Evolutionary conservation across 768 basidiomycete genomes (phyloP).

Genomic region (Lactifluus subvellereus): DNA sequence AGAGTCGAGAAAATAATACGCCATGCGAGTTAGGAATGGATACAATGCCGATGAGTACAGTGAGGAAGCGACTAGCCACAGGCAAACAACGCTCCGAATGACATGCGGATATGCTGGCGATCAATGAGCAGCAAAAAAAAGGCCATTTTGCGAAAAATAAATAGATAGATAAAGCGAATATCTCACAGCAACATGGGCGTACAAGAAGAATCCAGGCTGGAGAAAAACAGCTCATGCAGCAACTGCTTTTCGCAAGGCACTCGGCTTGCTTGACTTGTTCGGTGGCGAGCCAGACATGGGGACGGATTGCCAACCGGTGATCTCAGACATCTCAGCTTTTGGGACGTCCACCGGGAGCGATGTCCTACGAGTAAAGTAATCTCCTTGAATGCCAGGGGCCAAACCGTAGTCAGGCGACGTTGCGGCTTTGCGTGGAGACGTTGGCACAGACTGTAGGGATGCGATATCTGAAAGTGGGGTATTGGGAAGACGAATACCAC

Average conservation of each 20-base stretch:
- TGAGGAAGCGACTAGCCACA: conserved; percentile 23
- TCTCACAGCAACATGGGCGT: conserved; percentile 13
- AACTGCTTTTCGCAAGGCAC: conserved; percentile 26
- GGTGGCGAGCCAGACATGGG: conserved; percentile 29
- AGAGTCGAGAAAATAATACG: conserved; percentile 21
- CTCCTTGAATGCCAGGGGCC: conserved; percentile 16
- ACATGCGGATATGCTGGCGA: conserved; percentile 21
- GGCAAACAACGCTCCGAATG: conserved; percentile 22
- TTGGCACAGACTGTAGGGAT: conserved; percentile 34
- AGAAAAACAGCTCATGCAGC: conserved; percentile 23
- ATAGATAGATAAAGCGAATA: conserved; percentile 26
- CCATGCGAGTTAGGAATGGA: conserved; percentile 24
- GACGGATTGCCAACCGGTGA: conserved; percentile 35
- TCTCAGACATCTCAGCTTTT: conserved; percentile 28
- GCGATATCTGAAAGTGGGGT: conserved; percentile 68
- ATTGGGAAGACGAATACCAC: conserved; percentile 68
- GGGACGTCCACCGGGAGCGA: conserved; percentile 25
- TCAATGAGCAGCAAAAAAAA: conserved; percentile 15
- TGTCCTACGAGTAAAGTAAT: conserved; percentile 28
- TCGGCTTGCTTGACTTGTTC: conserved; percentile 26
- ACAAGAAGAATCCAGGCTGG: conserved; percentile 11
- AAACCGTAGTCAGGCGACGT: conserved; percentile 26
- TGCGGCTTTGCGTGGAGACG: conserved; percentile 30
- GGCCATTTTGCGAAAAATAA: conserved; percentile 25
- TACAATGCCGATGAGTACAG: conserved; percentile 27